These are phyloP conservation scores for Fagopyrum esculentum DNA, from an alignment of 148 eudicot genomes.

Conservation along the genomic window DNA sequence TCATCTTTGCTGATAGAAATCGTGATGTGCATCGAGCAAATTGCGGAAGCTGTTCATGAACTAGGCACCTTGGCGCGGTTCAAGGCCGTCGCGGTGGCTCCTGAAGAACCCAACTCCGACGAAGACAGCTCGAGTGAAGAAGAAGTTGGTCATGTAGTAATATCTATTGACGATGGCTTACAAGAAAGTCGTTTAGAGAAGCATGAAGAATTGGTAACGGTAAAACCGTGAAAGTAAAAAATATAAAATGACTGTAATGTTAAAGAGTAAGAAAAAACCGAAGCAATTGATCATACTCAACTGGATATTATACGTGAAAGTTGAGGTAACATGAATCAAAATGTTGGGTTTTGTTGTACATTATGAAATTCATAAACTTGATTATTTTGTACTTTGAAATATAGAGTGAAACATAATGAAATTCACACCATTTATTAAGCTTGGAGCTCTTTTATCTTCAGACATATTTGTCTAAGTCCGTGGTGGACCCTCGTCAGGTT, in stretches of 20 bases:
- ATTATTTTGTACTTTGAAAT: background rate
- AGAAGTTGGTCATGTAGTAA: background rate
- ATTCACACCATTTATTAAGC: background rate
- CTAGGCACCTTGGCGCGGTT: constrained; percentile 2
- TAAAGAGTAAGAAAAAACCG: background rate
- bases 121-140: background rate
- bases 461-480: no score
- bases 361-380: background rate
- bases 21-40: background rate
- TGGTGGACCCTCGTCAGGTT: no score
- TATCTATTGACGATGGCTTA: background rate
- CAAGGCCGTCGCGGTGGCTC: background rate
- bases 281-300: constrained; percentile 2
- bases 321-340: background rate
- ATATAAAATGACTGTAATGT: background rate
- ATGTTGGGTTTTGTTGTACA: background rate
- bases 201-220: background rate
- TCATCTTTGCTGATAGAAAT: constrained; percentile 9
- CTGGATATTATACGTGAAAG: constrained; percentile 8
- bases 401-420: constrained; percentile 2
- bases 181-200: background rate
- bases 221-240: no score
- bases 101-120: background rate
- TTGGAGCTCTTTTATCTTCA: background rate
- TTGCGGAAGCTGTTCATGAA: constrained; percentile 2